Evolutionary conservation across 179 eudicot genomes (phyloP).

Genomic region (Vitellaria paradoxa): DNA sequence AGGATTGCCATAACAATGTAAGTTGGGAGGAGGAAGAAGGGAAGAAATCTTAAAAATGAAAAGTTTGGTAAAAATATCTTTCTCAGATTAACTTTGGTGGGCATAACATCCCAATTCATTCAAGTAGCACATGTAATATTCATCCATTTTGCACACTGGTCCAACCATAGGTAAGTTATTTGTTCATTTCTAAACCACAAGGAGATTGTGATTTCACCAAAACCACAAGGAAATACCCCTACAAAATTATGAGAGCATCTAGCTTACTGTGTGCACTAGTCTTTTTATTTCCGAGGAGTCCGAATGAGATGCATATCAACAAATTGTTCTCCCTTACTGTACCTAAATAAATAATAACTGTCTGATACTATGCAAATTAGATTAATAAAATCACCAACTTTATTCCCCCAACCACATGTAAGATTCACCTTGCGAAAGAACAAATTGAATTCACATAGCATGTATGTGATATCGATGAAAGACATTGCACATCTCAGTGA

Average conservation of each 20-base stretch:
- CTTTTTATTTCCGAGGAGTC: not conserved
- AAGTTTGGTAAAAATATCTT: too few relatives aligned
- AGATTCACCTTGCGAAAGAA: not conserved
- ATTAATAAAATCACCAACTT: not conserved
- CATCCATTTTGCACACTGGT: too few relatives aligned
- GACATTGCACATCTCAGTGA: not conserved
- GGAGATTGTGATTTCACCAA: too few relatives aligned
- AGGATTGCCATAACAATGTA: too few relatives aligned
- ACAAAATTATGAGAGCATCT: not conserved
- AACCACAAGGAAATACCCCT: too few relatives aligned
- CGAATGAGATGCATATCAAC: not conserved
- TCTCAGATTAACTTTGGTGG: too few relatives aligned
- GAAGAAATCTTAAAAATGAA: too few relatives aligned
- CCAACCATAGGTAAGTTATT: too few relatives aligned
- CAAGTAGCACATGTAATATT: too few relatives aligned
- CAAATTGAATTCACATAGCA: not conserved
- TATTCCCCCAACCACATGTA: not conserved
- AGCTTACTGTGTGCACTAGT: not conserved
- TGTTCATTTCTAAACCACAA: too few relatives aligned
- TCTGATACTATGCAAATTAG: not conserved
- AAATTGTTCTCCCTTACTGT: not conserved
- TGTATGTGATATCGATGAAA: constrained; percentile 1
- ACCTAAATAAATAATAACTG: not conserved
- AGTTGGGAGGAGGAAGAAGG: too few relatives aligned
- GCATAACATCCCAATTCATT: too few relatives aligned